Base-by-base conservation (phyloP, 2,329 filamentous ascomycete genomes). In the Trichophyton schoenleinii region DNA sequence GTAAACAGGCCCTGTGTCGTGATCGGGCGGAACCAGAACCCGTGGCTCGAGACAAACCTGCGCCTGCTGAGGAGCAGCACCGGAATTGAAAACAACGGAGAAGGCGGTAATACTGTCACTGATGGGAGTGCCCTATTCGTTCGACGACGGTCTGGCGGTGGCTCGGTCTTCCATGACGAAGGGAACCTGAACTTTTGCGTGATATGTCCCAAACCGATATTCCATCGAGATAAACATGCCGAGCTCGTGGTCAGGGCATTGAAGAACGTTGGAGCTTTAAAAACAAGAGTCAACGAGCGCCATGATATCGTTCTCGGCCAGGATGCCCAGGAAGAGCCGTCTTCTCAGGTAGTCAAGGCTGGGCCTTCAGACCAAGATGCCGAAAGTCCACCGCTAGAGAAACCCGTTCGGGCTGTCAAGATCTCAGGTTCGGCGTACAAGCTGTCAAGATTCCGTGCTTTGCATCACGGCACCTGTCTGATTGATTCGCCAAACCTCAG, bases 171-270 rank as follows among this genome's bases (percentile, higher is more conserved):
- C 71, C 94, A 99, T 73, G 94, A 97, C 72, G 75, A 80, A 48
- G 92, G 92, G 60, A 99, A 99, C 72, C 82, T 96, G 67, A 99
- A 99, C 74, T 99, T 91, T 80, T 88, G 87, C 70, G 89, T 97
- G 60, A 95, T 95, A 57, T 90, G 86, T 65, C 91, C 91, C 1
- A 83, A 88, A 0, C 78, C 79, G 0, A 76, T 74, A 0, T 97
- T 97, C 71, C 87, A 92, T 64, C 83, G 94, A 34, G 83, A 96
- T 77, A 88, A 83, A 70, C 89, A 97, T 75, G 92, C 91, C 13
- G 84, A 90, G 70, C 96, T 97, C 90, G 88, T 97, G 0, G 90
- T 91, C 44, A 83, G 87, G n/a, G 91, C 91, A 3, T 78, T 99
- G 62, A 79, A 80, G 46, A 73, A 68, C 25, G 63, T 73, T 28